Evolutionary conservation across 106 monocot genomes (phyloP).

Genomic region (Dioscorea zingiberensis): DNA sequence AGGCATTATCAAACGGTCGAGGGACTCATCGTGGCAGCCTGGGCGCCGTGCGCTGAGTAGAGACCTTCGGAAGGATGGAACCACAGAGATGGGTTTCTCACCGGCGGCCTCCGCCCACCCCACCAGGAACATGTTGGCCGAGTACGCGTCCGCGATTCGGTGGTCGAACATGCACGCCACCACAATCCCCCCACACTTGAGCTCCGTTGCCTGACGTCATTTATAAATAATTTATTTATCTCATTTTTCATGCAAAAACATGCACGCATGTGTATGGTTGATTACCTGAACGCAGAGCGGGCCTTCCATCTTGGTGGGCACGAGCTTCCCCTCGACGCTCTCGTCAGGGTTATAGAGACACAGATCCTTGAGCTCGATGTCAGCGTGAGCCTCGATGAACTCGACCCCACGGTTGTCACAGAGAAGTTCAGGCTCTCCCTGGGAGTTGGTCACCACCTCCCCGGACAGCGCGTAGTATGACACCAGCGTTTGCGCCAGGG

Average conservation of each 20-base stretch:
- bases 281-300: slow-evolving; percentile 55
- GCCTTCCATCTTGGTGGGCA: slow-evolving; percentile 50
- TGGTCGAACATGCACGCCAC: slow-evolving; percentile 67
- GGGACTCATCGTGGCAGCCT: neutral
- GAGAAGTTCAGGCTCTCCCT: slow-evolving; percentile 65
- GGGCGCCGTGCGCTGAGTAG: slow-evolving; percentile 26
- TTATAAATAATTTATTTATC: neutral
- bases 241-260: neutral
- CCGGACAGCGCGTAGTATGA: slow-evolving; percentile 74
- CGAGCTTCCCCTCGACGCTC: slow-evolving; percentile 46
- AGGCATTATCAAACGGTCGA: slow-evolving; percentile 34
- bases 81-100: neutral
- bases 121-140: slow-evolving; percentile 60
- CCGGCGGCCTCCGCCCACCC: slow-evolving; percentile 29
- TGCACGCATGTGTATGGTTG: neutral
- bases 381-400: slow-evolving; percentile 51
- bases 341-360: slow-evolving; percentile 40
- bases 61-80: slow-evolving; percentile 35
- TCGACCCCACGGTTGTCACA: slow-evolving; percentile 85
- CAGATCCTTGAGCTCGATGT: slow-evolving; percentile 38
- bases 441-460: slow-evolving; percentile 38
- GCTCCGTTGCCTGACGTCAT: slow-evolving; percentile 48
- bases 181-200: slow-evolving; percentile 63
- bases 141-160: slow-evolving; percentile 46
- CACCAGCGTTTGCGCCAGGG: slow-evolving; percentile 45